Conservation (phyloP, 805 yeast genomes). For the Naumovozyma baii region DNA sequence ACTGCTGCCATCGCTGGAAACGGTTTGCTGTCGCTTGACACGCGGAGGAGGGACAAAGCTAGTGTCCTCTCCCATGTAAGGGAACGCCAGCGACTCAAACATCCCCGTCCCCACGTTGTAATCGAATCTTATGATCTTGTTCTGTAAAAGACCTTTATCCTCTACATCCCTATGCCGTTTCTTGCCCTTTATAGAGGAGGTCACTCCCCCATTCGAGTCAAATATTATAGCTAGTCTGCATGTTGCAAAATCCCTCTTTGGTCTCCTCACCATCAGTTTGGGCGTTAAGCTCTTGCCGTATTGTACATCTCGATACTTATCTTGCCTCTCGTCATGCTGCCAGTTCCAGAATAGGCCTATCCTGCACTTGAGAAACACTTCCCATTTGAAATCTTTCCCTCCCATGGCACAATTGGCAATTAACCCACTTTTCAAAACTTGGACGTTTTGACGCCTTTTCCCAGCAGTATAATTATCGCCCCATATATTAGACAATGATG, state of each 20-base stretch:
- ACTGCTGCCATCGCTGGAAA: too few relatives aligned
- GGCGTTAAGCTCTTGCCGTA: too few relatives aligned
- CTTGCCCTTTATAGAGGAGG: neutral
- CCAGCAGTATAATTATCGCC: neutral
- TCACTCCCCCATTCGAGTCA: constrained; percentile 2
- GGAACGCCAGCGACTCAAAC: neutral
- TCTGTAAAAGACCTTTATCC: neutral
- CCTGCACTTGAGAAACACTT: constrained; percentile 18
- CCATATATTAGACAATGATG: neutral
- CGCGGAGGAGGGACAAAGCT: too few relatives aligned
- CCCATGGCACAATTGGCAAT: constrained; percentile 27
- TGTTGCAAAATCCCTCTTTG: constrained; percentile 2
- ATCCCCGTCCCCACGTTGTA: neutral
- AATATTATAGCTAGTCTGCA: constrained; percentile 7
- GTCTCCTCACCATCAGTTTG: neutral
- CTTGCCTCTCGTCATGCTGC: too few relatives aligned
- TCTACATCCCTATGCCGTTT: too few relatives aligned
- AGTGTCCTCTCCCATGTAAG: neutral
- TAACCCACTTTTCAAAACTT: constrained; percentile 24
- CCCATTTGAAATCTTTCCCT: constrained; percentile 24
- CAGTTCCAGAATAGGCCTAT: constrained; percentile 27
- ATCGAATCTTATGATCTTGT: constrained; percentile 1
- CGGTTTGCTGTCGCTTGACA: too few relatives aligned
- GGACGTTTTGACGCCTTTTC: constrained; percentile 15
- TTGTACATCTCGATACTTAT: too few relatives aligned